These are phyloP conservation scores for Vigna radiata DNA, from an alignment of 306 rosid genomes.

Conservation along the genomic window DNA sequence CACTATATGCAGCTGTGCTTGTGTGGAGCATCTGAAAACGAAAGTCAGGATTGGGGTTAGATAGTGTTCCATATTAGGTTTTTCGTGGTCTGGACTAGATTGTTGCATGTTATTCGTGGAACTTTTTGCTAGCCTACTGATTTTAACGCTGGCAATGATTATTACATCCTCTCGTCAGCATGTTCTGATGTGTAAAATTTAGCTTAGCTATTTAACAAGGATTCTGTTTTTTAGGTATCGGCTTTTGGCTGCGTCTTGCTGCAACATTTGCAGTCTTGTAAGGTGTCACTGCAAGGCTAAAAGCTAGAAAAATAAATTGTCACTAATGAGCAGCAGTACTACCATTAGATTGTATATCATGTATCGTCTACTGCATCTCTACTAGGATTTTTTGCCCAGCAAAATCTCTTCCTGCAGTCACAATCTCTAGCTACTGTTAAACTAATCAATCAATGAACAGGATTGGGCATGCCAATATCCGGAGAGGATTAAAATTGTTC, in stretches of 20 bases:
- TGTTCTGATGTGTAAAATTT: conserved; percentile 24
- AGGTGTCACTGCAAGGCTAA: conserved; percentile 13
- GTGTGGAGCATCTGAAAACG: conserved; percentile 3
- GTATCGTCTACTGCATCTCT: too few species aligned
- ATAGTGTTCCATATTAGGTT: conserved; percentile 15
- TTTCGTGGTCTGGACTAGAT: conserved; percentile 14
- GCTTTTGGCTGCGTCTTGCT: neutral
- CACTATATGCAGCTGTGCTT: conserved; percentile 28
- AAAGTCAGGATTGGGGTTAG: conserved; percentile 13
- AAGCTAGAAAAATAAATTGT: neutral
- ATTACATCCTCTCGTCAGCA: conserved; percentile 9
- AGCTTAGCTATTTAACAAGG: conserved; percentile 30
- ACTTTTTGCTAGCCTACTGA: neutral
- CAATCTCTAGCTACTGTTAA: too few species aligned
- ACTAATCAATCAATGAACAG: too few species aligned
- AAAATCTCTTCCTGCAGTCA: too few species aligned
- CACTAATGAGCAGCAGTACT: neutral
- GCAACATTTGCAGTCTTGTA: conserved; percentile 12
- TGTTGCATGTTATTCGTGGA: conserved; percentile 9
- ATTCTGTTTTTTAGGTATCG: conserved; percentile 1
- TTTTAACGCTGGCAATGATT: neutral
- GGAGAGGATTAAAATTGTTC: neutral
- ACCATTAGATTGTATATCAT: neutral
- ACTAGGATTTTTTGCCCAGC: too few species aligned
- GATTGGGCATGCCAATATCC: too few species aligned